Percentiles rank a stretch among this genome's conserved stretches.
Conservation (phyloP, 257 asterid species). For the Solanum paucissectum region DNA sequence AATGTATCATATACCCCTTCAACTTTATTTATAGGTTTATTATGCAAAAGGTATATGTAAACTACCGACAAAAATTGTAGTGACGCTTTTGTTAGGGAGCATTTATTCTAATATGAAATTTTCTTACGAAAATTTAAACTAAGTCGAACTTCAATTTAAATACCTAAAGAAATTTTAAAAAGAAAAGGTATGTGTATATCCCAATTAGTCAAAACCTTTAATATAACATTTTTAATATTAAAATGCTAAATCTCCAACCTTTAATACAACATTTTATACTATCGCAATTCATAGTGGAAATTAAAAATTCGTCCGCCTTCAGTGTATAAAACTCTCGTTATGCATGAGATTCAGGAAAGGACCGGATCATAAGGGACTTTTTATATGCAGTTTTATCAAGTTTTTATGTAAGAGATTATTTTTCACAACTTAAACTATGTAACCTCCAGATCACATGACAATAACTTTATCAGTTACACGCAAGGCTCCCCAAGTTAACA, state of each 20-base stretch:
- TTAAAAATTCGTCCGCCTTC: too few relatives aligned
- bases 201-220: neutral
- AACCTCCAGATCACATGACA: too few relatives aligned
- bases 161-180: too few relatives aligned
- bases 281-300: neutral
- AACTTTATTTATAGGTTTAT: neutral
- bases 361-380: fast-evolving
- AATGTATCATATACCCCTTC: neutral
- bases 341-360: neutral
- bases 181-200: neutral
- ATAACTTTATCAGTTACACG: too few relatives aligned
- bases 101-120: fast-evolving
- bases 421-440: too few relatives aligned
- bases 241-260: neutral
- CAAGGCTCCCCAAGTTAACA: fast-evolving
- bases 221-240: neutral
- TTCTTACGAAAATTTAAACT: too few relatives aligned
- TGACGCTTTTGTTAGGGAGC: fast-evolving
- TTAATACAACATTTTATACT: too few relatives aligned
- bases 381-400: too few relatives aligned
- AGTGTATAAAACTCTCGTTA: neutral
- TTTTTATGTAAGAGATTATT: too few relatives aligned
- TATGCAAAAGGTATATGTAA: neutral
- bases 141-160: too few relatives aligned
- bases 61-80: fast-evolving